Percentiles rank a stretch among this genome's conserved stretches.
These are phyloP conservation scores for Aspergillus nomiae DNA, from an alignment of 2,329 filamentous ascomycete genomes.

Conservation along the genomic window DNA sequence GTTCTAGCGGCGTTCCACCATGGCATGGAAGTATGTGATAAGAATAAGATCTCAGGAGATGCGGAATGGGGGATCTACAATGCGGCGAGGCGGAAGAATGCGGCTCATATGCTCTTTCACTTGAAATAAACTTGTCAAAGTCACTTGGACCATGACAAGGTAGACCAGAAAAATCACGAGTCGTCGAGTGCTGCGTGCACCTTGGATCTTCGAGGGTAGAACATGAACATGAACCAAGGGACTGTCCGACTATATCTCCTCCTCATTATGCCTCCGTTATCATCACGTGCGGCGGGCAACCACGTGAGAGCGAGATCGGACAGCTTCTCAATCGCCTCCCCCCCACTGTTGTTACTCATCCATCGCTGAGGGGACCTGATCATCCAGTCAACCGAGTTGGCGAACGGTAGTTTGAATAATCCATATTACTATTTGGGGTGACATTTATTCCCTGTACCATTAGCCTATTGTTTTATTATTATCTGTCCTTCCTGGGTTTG, in stretches of 20 bases:
- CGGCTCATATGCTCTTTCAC: neutral
- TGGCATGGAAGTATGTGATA: neutral
- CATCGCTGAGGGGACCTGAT: slow-evolving; percentile 3
- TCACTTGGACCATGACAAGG: too few species aligned
- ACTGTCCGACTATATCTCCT: too few species aligned
- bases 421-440: neutral
- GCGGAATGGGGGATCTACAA: too few species aligned
- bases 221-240: too few species aligned
- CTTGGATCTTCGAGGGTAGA: too few species aligned
- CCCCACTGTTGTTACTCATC: slow-evolving; percentile 17
- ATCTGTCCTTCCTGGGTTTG: neutral
- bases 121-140: neutral
- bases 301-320: slow-evolving; percentile 29
- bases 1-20: neutral
- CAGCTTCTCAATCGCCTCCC: slow-evolving; percentile 12
- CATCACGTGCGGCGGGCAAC: slow-evolving; percentile 10
- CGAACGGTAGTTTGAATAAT: neutral
- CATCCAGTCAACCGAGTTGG: neutral
- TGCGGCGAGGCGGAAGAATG: neutral
- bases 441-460: neutral
- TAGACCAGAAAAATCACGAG: too few species aligned
- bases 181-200: too few species aligned
- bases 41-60: neutral
- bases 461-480: neutral
- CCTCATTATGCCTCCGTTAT: neutral